These are phyloP conservation scores for Diaporthe ilicicola DNA, from an alignment of 2,329 filamentous ascomycete species.

Conservation along the genomic window DNA sequence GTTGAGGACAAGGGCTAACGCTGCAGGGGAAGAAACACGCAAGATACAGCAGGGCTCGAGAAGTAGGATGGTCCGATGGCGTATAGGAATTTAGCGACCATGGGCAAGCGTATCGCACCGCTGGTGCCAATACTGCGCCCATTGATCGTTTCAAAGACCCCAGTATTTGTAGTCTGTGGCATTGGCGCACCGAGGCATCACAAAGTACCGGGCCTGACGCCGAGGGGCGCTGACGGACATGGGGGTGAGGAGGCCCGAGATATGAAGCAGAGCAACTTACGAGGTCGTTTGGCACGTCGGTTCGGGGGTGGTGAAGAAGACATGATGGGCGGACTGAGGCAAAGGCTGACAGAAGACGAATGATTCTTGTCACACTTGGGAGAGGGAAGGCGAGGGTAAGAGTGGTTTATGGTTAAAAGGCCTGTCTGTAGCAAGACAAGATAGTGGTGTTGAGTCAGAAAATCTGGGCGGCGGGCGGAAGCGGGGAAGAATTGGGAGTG, in stretches of 20 bases:
- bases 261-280: slow-evolving; percentile 43
- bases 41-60: not conserved
- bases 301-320: slow-evolving; percentile 42
- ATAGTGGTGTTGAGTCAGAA: not conserved
- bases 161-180: slow-evolving; percentile 1
- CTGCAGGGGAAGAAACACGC: not conserved
- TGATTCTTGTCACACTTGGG: not conserved
- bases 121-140: not conserved
- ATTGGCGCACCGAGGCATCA: not conserved
- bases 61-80: not conserved
- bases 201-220: not conserved
- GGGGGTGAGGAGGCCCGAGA: not conserved
- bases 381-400: too few relatives aligned
- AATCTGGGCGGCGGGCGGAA: not conserved
- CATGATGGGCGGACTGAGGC: slow-evolving; percentile 4
- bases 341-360: not conserved
- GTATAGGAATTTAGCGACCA: not conserved
- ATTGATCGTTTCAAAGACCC: not conserved
- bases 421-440: not conserved
- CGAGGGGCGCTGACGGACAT: not conserved
- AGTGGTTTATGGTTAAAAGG: not conserved
- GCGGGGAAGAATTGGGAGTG: not conserved
- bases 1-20: not conserved
- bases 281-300: slow-evolving; percentile 52
- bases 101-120: not conserved